Evolutionary conservation across 2,329 filamentous ascomycete genomes (phyloP), one percentile per base, ranked within the genome.

Genomic region (Fusarium mexicanum): DNA sequence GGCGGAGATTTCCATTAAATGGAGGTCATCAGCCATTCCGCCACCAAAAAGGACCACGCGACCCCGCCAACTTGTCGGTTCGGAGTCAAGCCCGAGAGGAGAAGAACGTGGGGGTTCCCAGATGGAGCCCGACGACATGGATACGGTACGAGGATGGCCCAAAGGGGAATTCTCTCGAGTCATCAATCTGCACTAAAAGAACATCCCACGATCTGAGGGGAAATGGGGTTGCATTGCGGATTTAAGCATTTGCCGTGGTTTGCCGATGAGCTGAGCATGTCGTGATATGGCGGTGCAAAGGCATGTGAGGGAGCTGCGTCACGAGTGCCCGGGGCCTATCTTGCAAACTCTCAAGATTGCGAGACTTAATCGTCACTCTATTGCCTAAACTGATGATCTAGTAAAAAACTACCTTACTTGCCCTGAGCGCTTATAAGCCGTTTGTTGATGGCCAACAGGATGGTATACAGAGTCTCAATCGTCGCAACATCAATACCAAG

Each of bases 401-500:
- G 33, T 8, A 3, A 1, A 3, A 17, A 13, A 29, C 22, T 13
- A 8, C 2, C 6, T 44, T 10, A 69, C 4, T 16, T 44, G 2
- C 8, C 38, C 31, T 44, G 35, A 0, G 29, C 35, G 1, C 9
- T 14, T 3, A 35, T 62, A 0, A 76, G 53, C 17, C 74, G 53
- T 24, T 76, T 69, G 17, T 83, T 83, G 5, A 82, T 75, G 0
- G 77, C 83, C 7, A 77, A 77, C n/a, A 83, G 37, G 26, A 85
- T 69, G 0, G 75, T 71, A 62, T 83, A 84, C 18, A 85, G 72
- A 0, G 81, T 81, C 54, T 84, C 80, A 78, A 91, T 73, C 66
- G 87, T 83, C 6, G 88, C 87, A 81, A 89, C 87, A 67, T 88
- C 83, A 14, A 89, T 81, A 0, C 88, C 89, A 41, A 88, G 83